These are phyloP conservation scores for Phaeosphaeriaceae sp. DNA, from an alignment of 2,329 filamentous ascomycete genomes.

Conservation along the genomic window DNA sequence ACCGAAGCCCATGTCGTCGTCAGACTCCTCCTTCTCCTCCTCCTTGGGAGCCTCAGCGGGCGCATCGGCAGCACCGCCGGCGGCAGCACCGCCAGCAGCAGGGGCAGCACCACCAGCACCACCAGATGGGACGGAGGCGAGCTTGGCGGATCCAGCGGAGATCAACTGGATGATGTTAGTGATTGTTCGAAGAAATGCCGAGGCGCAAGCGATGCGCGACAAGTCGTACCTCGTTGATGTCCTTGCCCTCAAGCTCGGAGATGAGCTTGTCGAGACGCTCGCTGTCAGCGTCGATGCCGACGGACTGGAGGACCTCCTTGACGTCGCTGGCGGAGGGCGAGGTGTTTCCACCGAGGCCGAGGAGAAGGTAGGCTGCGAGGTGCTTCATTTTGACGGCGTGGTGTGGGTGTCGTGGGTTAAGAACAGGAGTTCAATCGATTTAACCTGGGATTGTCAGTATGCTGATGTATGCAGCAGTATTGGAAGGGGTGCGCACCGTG, in stretches of 20 bases:
- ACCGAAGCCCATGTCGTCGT: constrained; percentile 79
- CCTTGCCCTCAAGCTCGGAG: constrained; percentile 88
- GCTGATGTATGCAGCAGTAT: not conserved
- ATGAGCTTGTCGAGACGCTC: constrained; percentile 88
- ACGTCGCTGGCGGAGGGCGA: constrained; percentile 85
- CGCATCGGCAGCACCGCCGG: constrained; percentile 63
- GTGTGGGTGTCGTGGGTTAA: constrained; percentile 28
- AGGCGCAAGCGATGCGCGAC: not conserved
- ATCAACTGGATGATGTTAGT: constrained; percentile 73
- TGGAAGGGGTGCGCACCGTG: constrained; percentile 67
- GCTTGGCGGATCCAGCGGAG: constrained; percentile 86
- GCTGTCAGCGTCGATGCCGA: constrained; percentile 89
- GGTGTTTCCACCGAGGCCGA: constrained; percentile 90
- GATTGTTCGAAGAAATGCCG: constrained; percentile 14
- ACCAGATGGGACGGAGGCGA: constrained; percentile 95
- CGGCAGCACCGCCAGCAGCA: constrained; percentile 71
- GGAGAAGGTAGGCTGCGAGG: constrained; percentile 98
- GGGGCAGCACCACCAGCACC: constrained; percentile 75
- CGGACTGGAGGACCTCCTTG: constrained; percentile 82
- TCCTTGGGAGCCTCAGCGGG: constrained; percentile 69
- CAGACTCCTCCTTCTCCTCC: constrained; percentile 79
- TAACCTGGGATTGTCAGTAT: constrained; percentile 45
- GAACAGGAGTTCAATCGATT: constrained; percentile 99
- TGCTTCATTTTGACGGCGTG: constrained; percentile 89
- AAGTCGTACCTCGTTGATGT: constrained; percentile 83